Conservation (phyloP, 202 grass and related monocot species). For the Zizania palustris region DNA sequence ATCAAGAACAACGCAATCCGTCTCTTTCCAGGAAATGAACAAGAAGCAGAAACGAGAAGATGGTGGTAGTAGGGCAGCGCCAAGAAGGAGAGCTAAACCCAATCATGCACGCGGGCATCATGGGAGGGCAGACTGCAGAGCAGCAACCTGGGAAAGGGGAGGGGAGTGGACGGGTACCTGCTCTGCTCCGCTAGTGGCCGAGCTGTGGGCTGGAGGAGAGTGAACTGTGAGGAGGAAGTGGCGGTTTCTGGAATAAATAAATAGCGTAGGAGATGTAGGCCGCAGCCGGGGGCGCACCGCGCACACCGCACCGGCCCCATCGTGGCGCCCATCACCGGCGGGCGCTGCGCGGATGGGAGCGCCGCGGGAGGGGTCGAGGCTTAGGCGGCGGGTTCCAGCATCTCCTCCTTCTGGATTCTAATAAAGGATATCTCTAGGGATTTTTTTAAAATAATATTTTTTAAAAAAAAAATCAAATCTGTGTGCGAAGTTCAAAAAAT, state of each 20-base stretch:
- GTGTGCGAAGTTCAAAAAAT: no score
- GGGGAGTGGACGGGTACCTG: slow-evolving; percentile 1
- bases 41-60: not conserved
- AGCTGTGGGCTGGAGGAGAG: not conserved
- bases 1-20: not conserved
- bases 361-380: slow-evolving; percentile 26
- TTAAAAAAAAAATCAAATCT: no score
- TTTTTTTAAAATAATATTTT: no score
- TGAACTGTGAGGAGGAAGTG: not conserved
- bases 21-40: not conserved
- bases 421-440: no score
- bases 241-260: slow-evolving; percentile 41
- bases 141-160: not conserved
- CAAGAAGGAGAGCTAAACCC: not conserved
- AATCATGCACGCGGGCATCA: not conserved
- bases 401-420: no score
- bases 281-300: no score
- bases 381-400: not conserved
- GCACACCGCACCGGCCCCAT: not conserved
- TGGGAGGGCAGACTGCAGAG: no score
- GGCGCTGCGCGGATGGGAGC: slow-evolving; percentile 19
- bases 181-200: not conserved
- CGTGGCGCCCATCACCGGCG: slow-evolving; percentile 32
- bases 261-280: slow-evolving; percentile 27
- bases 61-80: not conserved